Evolutionary conservation across 306 rosid species (phyloP), one percentile per base, ranked within the genome.

Genomic region (Macrotyloma uniflorum): DNA sequence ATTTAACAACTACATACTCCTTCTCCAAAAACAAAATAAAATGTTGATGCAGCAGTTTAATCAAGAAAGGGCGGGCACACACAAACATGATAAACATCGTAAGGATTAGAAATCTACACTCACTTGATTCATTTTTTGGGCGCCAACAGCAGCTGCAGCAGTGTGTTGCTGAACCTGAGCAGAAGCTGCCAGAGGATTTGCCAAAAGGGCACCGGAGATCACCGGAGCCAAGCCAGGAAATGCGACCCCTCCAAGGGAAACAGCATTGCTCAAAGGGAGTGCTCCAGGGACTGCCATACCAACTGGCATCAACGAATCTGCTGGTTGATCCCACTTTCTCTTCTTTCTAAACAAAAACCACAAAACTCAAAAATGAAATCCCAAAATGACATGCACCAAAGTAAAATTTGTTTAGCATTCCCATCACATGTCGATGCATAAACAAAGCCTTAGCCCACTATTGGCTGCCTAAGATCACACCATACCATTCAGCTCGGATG

Each of bases 271-370:
- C 72, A 87, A 62, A 15, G 91, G 89, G 14, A 87, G 84, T 26
- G 80, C 80, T 77, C 90, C 93, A 9, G 88, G 90, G 46, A 83
- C 83, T 10, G 89, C 82, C 33, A 83, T 51, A 68, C 88, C 88
- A 24, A 86, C 84, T 12, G 91, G 77, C 63, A 88, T 80, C 84
- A 89, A 75, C 5, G 90, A 83, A 81, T 90, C 96, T 3, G 98
- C 98, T 9, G 98, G 98, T 75, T 91, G 97, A 87, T 95, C 98
- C 98, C 98, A 95, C 86, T 88, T 95, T 76, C 98, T 89, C 86
- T 89, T 95, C 89, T 84, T 95, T 76, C 98, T 94, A 88, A 69
- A 76, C 30, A 50, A 47, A 38, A 67, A 30, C 23, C 49, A 55
- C 9, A 61, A 61, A 20, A 30, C 20, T 28, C 28, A 75, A 53